Base-by-base conservation (phyloP, 1,284 basidiomycete species). In the Singerocomus inundabilis region DNA sequence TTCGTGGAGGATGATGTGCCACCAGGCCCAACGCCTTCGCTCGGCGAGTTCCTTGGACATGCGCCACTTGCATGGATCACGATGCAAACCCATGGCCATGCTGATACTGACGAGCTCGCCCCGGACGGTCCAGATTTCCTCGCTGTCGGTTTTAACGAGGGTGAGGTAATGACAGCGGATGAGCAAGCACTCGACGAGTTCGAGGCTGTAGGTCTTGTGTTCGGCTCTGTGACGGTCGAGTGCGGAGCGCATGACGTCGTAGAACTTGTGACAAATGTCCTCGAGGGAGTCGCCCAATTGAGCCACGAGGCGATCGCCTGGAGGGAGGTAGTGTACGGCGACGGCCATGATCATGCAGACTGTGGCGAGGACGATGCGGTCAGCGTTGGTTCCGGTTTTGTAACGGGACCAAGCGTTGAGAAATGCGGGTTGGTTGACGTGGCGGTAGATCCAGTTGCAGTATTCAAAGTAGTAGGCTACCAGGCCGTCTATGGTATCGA, bases 401-500 rank as follows among this genome's bases (percentile, higher is more conserved):
- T 84, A 91, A 25, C 81, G 79, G 28, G 77, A 72, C 88, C 88
- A 91, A 21, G 81, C 80, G 12, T 74, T 67, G 12, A 71, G 68
- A 61, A 91, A 86, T 6, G 81, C 70, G 2, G 68, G 49, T 48
- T 82, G 76, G 66, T 88, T 84, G 51, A 91, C 78, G 63, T 88
- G 83, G 32, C 85, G 79, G 66, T 89, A 88, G 48, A 90, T 81
- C 88, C 88, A 91, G 66, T 86, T 89, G 75, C 87, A 89, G 61
- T 86, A 87, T 58, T 87, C 84, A 58, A 90, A 90, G 68, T 91
- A 91, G 67, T 82, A 85, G 44, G 70, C 70, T 60, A 91, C 75
- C 44, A 91, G 80, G 28, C 76, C 79, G 61, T 91, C 88, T 57
- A 88, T 82, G 45, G 81, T 71, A 41, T 83, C 77, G 44, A 83